Percentiles rank a stretch among this genome's conserved stretches.
phyloP scores from a whole-genome alignment of 306 rosid genomes.

The Lablab purpureus region DNA sequence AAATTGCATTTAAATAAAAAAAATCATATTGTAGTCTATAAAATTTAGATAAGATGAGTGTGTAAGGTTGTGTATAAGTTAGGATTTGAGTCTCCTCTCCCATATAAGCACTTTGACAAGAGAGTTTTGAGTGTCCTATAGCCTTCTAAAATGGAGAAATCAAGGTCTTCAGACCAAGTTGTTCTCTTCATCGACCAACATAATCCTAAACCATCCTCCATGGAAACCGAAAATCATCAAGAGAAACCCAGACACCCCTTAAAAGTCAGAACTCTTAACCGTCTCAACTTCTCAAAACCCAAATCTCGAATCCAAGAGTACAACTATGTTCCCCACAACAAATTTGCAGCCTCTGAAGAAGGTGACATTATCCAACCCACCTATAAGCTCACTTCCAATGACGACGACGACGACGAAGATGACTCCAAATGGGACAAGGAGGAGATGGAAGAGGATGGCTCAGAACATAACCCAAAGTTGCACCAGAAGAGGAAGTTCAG shows the following conservation, averaged over 20 bases:
- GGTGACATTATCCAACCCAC: slow-evolving; percentile 16
- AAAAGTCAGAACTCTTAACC: slow-evolving; percentile 47
- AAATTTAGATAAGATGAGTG: not conserved
- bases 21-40: not conserved
- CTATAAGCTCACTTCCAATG: slow-evolving; percentile 34
- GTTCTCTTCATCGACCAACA: slow-evolving; percentile 53
- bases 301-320: slow-evolving; percentile 56
- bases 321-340: slow-evolving; percentile 29
- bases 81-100: not conserved
- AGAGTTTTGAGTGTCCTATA: not conserved
- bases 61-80: not conserved
- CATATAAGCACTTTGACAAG: not conserved
- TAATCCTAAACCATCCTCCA: slow-evolving; percentile 45
- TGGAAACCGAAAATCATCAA: slow-evolving; percentile 36
- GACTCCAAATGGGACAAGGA: slow-evolving; percentile 40
- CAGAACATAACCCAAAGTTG: not conserved
- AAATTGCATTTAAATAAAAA: not conserved
- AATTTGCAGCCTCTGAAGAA: slow-evolving; percentile 21
- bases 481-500: slow-evolving; percentile 47
- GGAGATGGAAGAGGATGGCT: slow-evolving; percentile 8
- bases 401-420: not conserved
- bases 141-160: slow-evolving; percentile 37
- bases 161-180: slow-evolving; percentile 51
- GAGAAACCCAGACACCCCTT: slow-evolving; percentile 44
- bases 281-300: slow-evolving; percentile 63